Evolutionary conservation across 306 rosid genomes (phyloP), one percentile per base, ranked within the genome.

Genomic region (Begonia fuchsioides): DNA sequence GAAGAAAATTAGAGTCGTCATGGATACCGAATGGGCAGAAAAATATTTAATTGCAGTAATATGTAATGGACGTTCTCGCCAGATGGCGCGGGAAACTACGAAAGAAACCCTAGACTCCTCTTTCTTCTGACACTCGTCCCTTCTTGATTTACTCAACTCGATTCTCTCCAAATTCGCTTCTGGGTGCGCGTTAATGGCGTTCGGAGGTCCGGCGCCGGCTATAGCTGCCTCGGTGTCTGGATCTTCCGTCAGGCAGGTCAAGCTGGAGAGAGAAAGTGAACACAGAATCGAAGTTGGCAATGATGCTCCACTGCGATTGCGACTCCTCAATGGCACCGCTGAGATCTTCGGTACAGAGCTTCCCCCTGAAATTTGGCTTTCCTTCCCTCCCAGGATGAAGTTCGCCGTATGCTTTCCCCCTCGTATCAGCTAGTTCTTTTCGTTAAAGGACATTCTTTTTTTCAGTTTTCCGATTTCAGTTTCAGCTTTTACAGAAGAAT

Each of bases 281-380:
- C 79, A 84, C 32, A 64, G 97, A 60, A 70, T 90, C 39, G 97
- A 90, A 68, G 97, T 79, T 8, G 77, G 72, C 12, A 54, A 74
- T 59, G 93, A 81, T 11, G 26, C 80, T 2, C 78, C 93, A 50
- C 95, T 84, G 59, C 79, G 81, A 32, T 78, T 88, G 17, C 86
- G 97, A 6, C 71, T 88, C 32, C 78, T 88, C 12, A 74, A 63
- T 15, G 97, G 95, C 44, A 84, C 76, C 8, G 97, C 97, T 2
- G 97, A 88, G 72, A 79, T 88, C 39, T 88, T 76, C 15, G 97
- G 97, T 63, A 66, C 97, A 1, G 95, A 88, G 71, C 90, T 88
- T 38, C 90, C 97, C 6, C 93, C 97, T 5, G 77, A 78, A 76
- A 84, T 84, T 68, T 90, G 93, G 97, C 76, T 79, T 72, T 68